Conservation (phyloP, 2,329 filamentous ascomycete species). For the Corniculantispora saksenae region DNA sequence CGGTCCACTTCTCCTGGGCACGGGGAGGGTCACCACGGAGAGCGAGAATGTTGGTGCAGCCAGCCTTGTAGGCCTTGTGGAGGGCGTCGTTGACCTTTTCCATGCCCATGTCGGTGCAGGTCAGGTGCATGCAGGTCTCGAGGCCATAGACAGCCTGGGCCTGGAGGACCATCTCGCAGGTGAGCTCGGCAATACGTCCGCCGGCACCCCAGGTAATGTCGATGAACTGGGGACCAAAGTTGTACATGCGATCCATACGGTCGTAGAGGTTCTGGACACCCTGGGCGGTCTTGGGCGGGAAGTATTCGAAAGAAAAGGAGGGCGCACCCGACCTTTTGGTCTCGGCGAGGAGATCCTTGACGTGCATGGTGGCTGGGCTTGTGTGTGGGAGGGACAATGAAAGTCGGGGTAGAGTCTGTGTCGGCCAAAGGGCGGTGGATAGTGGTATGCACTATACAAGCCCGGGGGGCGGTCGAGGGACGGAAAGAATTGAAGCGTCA, state of each 20-base stretch:
- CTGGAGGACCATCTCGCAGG: slow-evolving; percentile 95
- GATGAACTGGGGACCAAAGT: slow-evolving; percentile 90
- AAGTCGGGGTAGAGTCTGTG: neutral
- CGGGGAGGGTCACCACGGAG: slow-evolving; percentile 90
- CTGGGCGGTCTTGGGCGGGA: slow-evolving; percentile 94
- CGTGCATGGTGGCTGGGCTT: slow-evolving; percentile 72
- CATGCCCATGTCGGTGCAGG: slow-evolving; percentile 95
- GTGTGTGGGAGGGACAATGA: neutral
- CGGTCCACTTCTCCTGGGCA: slow-evolving; percentile 92
- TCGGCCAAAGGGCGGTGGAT: slow-evolving; percentile 7
- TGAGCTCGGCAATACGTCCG: slow-evolving; percentile 85
- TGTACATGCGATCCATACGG: slow-evolving; percentile 98
- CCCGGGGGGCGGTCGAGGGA: neutral
- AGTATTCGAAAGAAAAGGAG: slow-evolving; percentile 99
- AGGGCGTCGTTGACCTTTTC: slow-evolving; percentile 90
- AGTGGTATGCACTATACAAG: neutral
- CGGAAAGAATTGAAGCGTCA: neutral
- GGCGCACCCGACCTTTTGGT: slow-evolving; percentile 77
- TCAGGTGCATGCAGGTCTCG: slow-evolving; percentile 98
- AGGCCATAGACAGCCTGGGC: slow-evolving; percentile 93
- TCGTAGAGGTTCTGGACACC: slow-evolving; percentile 99
- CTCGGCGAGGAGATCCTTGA: slow-evolving; percentile 85
- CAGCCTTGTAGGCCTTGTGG: slow-evolving; percentile 84
- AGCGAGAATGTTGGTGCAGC: slow-evolving; percentile 96
- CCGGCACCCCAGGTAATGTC: slow-evolving; percentile 99